phyloP scores from a whole-genome alignment of 2,329 filamentous ascomycete species.

The Epichloe hybrida region DNA sequence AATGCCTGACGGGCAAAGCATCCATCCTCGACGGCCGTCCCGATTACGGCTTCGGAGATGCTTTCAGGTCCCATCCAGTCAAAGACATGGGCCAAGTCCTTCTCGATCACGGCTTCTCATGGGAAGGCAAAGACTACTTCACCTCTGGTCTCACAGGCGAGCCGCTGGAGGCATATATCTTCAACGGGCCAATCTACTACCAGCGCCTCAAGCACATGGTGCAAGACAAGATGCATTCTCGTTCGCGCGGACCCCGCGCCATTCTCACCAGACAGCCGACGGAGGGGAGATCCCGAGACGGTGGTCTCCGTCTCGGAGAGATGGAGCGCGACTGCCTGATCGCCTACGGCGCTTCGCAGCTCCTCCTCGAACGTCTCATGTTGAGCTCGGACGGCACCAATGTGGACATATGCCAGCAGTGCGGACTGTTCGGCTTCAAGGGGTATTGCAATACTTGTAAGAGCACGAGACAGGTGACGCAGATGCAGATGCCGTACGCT shows the following conservation, averaged over 20 bases:
- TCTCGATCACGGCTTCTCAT: slow-evolving; percentile 81
- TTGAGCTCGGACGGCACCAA: slow-evolving; percentile 79
- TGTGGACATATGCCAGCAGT: slow-evolving; percentile 87
- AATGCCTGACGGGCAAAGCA: slow-evolving; percentile 88
- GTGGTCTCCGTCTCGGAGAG: slow-evolving; percentile 85
- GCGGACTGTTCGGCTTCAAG: slow-evolving; percentile 89
- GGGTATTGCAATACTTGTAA: slow-evolving; percentile 92
- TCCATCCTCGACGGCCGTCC: slow-evolving; percentile 73
- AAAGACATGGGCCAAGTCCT: slow-evolving; percentile 81
- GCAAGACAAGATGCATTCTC: slow-evolving; percentile 98
- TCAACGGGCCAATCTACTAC: slow-evolving; percentile 98
- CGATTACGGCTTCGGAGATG: slow-evolving; percentile 71
- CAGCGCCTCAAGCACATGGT: slow-evolving; percentile 99
- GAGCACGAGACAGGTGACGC: slow-evolving; percentile 68
- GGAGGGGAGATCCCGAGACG: slow-evolving; percentile 86
- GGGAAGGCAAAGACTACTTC: slow-evolving; percentile 94
- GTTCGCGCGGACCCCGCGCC: slow-evolving; percentile 76
- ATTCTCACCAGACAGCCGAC: slow-evolving; percentile 92
- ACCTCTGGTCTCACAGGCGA: slow-evolving; percentile 93
- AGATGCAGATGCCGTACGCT: slow-evolving; percentile 95
- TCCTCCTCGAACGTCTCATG: slow-evolving; percentile 89
- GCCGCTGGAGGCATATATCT: slow-evolving; percentile 86
- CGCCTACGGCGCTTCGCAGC: slow-evolving; percentile 86
- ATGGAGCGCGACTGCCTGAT: slow-evolving; percentile 99
- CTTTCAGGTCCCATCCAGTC: slow-evolving; percentile 71